Percentiles rank a stretch among this genome's conserved stretches.
Conservation (phyloP, 805 yeast genomes). For the Candida dajiaensis region DNA sequence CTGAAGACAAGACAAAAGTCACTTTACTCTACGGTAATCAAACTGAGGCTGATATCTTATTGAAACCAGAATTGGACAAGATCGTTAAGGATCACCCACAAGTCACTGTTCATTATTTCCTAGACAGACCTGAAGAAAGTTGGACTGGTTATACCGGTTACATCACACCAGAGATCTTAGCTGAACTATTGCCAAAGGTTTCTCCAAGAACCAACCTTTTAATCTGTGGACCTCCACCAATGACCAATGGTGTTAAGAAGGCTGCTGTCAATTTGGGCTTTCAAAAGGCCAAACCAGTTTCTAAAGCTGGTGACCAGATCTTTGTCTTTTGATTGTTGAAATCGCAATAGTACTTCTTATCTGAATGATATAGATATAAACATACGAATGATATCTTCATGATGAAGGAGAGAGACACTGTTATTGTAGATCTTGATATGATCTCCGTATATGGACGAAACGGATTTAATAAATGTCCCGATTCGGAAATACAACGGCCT, state of each 20-base stretch:
- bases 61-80: constrained; percentile 72
- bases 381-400: neutral
- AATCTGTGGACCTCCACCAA: constrained; percentile 92
- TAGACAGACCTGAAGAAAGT: constrained; percentile 59
- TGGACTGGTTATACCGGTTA: constrained; percentile 82
- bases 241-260: constrained; percentile 81
- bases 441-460: too few relatives aligned
- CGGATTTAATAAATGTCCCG: neutral
- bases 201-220: constrained; percentile 61
- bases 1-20: constrained; percentile 72
- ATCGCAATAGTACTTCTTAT: neutral
- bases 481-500: neutral
- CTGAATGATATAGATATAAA: too few relatives aligned
- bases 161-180: constrained; percentile 69
- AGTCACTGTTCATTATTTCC: constrained; percentile 64
- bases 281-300: constrained; percentile 80
- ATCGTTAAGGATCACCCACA: constrained; percentile 47
- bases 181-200: constrained; percentile 55
- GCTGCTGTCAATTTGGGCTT: constrained; percentile 69
- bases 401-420: too few relatives aligned
- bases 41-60: constrained; percentile 70
- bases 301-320: constrained; percentile 85
- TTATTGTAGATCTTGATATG: too few relatives aligned
- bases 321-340: constrained; percentile 57
- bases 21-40: constrained; percentile 78